Percentiles rank a stretch among this genome's conserved stretches.
These are phyloP conservation scores for Suillus plorans DNA, from an alignment of 768 basidiomycete species.

Conservation along the genomic window DNA sequence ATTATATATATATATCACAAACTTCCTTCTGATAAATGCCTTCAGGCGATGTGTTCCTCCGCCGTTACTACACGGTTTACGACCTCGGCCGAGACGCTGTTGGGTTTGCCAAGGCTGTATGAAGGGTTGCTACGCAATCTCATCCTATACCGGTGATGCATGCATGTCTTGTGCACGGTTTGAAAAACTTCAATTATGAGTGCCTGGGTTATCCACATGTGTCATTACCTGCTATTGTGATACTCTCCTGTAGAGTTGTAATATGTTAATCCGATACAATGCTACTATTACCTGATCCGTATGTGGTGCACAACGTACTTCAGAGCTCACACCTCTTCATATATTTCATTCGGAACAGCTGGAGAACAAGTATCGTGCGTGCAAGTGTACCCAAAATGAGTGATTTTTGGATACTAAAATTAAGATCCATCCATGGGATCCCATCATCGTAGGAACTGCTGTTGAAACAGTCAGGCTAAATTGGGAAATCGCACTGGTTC, in stretches of 20 bases:
- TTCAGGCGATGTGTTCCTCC: constrained; percentile 84
- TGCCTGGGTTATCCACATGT: not conserved
- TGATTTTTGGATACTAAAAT: too few relatives aligned
- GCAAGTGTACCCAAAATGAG: too few relatives aligned
- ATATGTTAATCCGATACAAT: not conserved
- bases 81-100: constrained; percentile 77
- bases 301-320: too few relatives aligned
- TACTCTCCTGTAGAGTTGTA: not conserved
- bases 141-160: not conserved
- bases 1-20: not conserved
- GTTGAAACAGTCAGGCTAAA: too few relatives aligned
- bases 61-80: constrained; percentile 91
- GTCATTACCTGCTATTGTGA: not conserved
- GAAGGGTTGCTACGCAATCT: constrained; percentile 10
- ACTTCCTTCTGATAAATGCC: constrained; percentile 6
- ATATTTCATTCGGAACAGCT: too few relatives aligned
- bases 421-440: too few relatives aligned
- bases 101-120: constrained; percentile 68
- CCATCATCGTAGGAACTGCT: too few relatives aligned
- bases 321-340: too few relatives aligned
- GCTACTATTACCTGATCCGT: too few relatives aligned
- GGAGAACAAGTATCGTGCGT: too few relatives aligned
- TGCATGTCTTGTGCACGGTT: not conserved
- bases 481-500: too few relatives aligned
- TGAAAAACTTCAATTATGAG: not conserved